Evolutionary conservation across 2,329 filamentous ascomycete genomes (phyloP), one percentile per base, ranked within the genome.

Genomic region (Alternaria hordeiaustralica): DNA sequence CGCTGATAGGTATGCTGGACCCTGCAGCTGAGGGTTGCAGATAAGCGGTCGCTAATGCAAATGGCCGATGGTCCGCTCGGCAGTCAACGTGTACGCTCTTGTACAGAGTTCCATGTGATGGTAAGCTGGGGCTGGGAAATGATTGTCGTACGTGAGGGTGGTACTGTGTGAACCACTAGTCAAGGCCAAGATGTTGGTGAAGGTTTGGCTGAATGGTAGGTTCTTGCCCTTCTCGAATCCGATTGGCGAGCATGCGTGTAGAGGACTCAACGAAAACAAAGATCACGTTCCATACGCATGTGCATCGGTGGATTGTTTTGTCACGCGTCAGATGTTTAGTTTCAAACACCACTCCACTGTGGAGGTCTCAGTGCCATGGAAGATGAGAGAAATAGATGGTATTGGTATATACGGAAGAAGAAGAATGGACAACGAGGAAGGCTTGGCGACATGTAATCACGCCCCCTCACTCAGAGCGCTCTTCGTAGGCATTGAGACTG

Each of bases 401-500:
- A 44, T 55, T 55, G 21, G 36, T 55, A 44, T 44, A 15, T 41
- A 41, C n/a, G 36, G 15, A 41, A 18, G 26, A 2, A 13, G 15
- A 28, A 33, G 21, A 13, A n/a, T 51, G 9, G 26, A 43, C 11
- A 13, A 30, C 26, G 6, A 12, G 25, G 8, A 33, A 18, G n/a
- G 15, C 7, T 21, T 12, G 26, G 55, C 41, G 23, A 49, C 11
- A 20, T 44, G 33, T 44, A 15, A 26, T 30, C 13, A 15, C 5
- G 2, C n/a, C 21, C 7, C 33, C 46, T 63, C 55, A 23, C 47
- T 56, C 28, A 18, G 55, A 45, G 15, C 43, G 67, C 25, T 63
- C 60, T 23, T 75, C 69, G 60, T 81, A 80, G 6, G 77, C 74
- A 56, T 77, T 63, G 6, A 75, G 65, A 46, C 64, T 67, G 58